Base-by-base conservation (phyloP, 2,329 filamentous ascomycete species). In the Aulographum hederae region DNA sequence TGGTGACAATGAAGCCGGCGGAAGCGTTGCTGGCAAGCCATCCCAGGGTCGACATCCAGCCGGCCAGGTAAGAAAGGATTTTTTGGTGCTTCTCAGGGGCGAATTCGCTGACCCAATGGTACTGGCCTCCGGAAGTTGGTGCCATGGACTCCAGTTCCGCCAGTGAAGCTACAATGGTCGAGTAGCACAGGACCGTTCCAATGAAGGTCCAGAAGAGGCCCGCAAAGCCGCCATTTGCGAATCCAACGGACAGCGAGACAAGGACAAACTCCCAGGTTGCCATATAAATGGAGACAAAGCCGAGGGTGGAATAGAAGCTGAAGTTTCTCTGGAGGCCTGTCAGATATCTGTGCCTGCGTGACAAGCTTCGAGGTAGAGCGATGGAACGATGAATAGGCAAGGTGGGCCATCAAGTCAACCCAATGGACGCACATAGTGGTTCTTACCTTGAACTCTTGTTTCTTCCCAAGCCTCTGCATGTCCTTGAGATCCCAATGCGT, bases 221-320 rank as follows among this genome's bases (percentile, higher is more conserved):
- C 8, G 35, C 37, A 17, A 38, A 34, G 11, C 37, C 37, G 4
- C 37, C 37, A 18, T 37, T 32, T 21, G 36, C 31, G 17, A 39
- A 33, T 11, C 40, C 39, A 14, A 32, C 31, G 13, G 30, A 36
- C 14, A 38, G 32, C 3, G 34, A 39, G 41, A 54, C 49, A 4
- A 64, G 43, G 3, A 56, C 49, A 23, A 57, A 54, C 43, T 69
- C 66, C 66, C 65, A 70, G 0, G 65, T 67, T 30, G 60, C 58
- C 40, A 66, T 57, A 21, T 65, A 52, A 15, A 63, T 60, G 37
- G 60, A 61, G n/a, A 59, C 57, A 36, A 67, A 67, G 4, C 62
- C 61, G 10, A 67, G 50, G 18, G 64, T 66, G 3, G 59, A 58
- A 33, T 62, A 40, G 40, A 61, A 61, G 6, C 56, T 52, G 40